Conservation (phyloP, 1,284 basidiomycete species). For the Anthracocystis panici-leucophaei region DNA sequence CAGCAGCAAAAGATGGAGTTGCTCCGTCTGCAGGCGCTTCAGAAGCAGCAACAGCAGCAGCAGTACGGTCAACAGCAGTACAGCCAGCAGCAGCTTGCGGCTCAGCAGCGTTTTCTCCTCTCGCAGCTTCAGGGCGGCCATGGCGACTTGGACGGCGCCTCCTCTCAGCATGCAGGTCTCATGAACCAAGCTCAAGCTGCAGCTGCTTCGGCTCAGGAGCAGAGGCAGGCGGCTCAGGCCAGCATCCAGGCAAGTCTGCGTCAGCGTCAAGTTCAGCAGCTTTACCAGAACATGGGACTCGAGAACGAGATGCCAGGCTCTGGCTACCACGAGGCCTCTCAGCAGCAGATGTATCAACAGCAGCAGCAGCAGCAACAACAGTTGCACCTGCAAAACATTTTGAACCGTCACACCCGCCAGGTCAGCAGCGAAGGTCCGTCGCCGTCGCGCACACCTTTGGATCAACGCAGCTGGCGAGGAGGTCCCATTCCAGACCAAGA, state of each 20-base stretch:
- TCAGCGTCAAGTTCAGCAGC: conserved; percentile 60
- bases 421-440: conserved; percentile 36
- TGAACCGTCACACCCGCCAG: conserved; percentile 42
- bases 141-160: conserved; percentile 24
- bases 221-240: conserved; percentile 61
- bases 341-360: conserved; percentile 31
- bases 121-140: conserved; percentile 53
- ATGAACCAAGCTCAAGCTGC: conserved; percentile 31
- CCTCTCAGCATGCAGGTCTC: conserved; percentile 26
- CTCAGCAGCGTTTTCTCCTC: conserved; percentile 60
- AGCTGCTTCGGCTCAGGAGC: conserved; percentile 51
- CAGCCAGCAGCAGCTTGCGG: conserved; percentile 49
- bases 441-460: conserved; percentile 26
- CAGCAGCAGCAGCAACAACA: conserved; percentile 39
- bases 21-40: conserved; percentile 55
- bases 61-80: conserved; percentile 29
- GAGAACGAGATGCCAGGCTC: conserved; percentile 19
- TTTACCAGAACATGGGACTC: conserved; percentile 50
- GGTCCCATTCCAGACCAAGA: conserved; percentile 17
- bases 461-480: conserved; percentile 50
- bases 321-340: conserved; percentile 10
- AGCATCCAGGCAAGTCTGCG: conserved; percentile 61
- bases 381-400: conserved; percentile 44
- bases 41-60: conserved; percentile 48
- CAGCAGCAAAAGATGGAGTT: conserved; percentile 57